A percentile compares a stretch with the other conserved stretches of the same genome.
phyloP scores from a whole-genome alignment of 768 basidiomycete species.

The Boletus rufocinnamomeus region DNA sequence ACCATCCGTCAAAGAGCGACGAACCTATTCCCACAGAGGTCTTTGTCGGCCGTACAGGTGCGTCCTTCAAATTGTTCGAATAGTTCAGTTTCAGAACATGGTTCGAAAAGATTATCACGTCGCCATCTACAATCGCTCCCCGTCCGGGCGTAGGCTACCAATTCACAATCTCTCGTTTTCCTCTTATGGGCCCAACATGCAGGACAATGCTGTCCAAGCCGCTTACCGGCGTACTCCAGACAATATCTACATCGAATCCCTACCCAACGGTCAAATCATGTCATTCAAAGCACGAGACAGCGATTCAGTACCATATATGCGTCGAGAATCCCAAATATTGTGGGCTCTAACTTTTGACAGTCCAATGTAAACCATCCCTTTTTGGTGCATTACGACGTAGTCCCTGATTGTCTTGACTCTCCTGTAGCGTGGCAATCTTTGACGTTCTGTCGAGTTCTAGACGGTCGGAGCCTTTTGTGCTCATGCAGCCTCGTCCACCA shows the following conservation, averaged over 20 bases:
- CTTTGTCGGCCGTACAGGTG: constrained; percentile 68
- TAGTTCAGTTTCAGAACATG: constrained; percentile 6
- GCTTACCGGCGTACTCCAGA: constrained; percentile 78
- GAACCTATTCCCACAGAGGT: constrained; percentile 43
- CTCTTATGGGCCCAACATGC: constrained; percentile 89
- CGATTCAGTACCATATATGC: constrained; percentile 29
- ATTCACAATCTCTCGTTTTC: constrained; percentile 89
- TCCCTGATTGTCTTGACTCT: constrained; percentile 2
- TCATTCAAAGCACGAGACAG: constrained; percentile 57
- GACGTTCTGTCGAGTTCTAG: constrained; percentile 60
- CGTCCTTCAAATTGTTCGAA: constrained; percentile 21
- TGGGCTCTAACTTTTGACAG: constrained; percentile 63
- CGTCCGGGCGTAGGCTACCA: constrained; percentile 41
- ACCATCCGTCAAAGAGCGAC: constrained; percentile 39
- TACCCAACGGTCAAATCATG: constrained; percentile 77
- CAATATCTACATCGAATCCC: constrained; percentile 75
- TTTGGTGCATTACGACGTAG: neutral
- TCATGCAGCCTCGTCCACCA: constrained; percentile 83
- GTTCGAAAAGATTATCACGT: constrained; percentile 78
- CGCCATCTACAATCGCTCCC: constrained; percentile 66
- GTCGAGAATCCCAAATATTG: constrained; percentile 42
- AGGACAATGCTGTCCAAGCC: constrained; percentile 71
- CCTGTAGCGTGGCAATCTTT: constrained; percentile 74
- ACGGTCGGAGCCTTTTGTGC: constrained; percentile 67
- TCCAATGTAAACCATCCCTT: constrained; percentile 59